Base-by-base conservation (phyloP, 192 early-diverging fungal genomes). In the Podila epigama region DNA sequence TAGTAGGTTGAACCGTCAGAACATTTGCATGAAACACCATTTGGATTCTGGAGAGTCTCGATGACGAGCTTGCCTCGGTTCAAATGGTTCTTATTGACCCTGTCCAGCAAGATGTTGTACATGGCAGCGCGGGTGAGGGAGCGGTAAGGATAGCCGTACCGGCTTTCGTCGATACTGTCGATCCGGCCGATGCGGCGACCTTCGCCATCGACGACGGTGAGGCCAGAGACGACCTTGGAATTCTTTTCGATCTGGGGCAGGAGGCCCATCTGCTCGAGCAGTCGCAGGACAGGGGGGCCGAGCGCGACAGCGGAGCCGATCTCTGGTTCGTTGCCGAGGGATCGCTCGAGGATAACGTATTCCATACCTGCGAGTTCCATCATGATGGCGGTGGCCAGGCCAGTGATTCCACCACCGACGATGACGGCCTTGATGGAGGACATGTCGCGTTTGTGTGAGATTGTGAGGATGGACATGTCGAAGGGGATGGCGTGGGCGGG, bases 191-290 rank as follows among this genome's bases (percentile, higher is more conserved):
- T 3, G 34, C 33, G 61, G 10, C 48, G 55, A 9, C 44, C 7
- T 29, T 72, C 62, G 12, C 5, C 20, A 31, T 72, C 62, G 18
- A 60, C 35, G 18, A 72, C 48, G 2, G 34, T 65, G 4, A 65
- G 9, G 1, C 70, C 70, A 8, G 62, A 29, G 10, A 59, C 12
- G 5, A 42, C n/a, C 22, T 59, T 65, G 25, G 70, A 72, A 4
- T 27, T 22, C 28, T 37, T 28, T 41, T 80, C 58, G 1, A 80
- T 58, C 11, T 73, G 36, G 12, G 68, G 60, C 5, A 60, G 25
- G 0, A 80, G 20, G 2, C 79, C 79, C 60, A 80, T 61, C 40
- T 71, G 70, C n/a, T 80, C 70, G 27, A 80, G 20, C 15, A 80
- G 33, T 13, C 69, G 63, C 10, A 72, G 66, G 3, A 58, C 70